Conservation (phyloP, 2,329 filamentous ascomycete genomes). For the Aspergillus cejpii region DNA sequence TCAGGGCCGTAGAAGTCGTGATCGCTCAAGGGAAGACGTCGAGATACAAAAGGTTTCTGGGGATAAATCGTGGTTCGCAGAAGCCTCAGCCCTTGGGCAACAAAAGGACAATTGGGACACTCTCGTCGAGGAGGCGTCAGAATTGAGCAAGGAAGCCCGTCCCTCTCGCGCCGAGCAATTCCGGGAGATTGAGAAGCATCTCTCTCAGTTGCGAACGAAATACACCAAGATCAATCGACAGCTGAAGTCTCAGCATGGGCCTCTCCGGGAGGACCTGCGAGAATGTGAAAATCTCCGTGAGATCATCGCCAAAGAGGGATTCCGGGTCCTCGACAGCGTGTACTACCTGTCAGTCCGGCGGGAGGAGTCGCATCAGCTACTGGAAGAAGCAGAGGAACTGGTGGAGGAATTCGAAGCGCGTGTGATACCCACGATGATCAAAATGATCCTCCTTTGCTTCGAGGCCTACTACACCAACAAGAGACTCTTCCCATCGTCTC, state of each 20-base stretch:
- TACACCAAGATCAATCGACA: slow-evolving; percentile 4
- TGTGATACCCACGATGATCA: slow-evolving; percentile 16
- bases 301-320: slow-evolving; percentile 8
- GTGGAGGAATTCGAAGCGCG: slow-evolving; percentile 17
- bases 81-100: slow-evolving; percentile 14
- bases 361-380: neutral
- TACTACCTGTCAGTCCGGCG: slow-evolving; percentile 4
- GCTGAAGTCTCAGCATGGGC: neutral
- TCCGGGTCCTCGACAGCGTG: slow-evolving; percentile 11
- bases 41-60: too few species aligned
- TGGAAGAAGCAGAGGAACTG: slow-evolving; percentile 6
- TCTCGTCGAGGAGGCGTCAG: slow-evolving; percentile 8
- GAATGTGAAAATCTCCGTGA: slow-evolving; percentile 10
- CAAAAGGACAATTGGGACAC: slow-evolving; percentile 21
- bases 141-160: slow-evolving; percentile 1
- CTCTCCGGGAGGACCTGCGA: neutral
- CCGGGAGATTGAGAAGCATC: slow-evolving; percentile 2
- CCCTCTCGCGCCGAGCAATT: slow-evolving; percentile 1
- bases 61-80: slow-evolving; percentile 12
- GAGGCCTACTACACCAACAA: slow-evolving; percentile 14
- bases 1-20: neutral
- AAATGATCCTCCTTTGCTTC: slow-evolving; percentile 16
- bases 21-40: neutral
- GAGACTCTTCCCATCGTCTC: slow-evolving; percentile 10
- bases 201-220: neutral